Conservation (phyloP, 140 eudicot species). For the Flaveria floridana region DNA sequence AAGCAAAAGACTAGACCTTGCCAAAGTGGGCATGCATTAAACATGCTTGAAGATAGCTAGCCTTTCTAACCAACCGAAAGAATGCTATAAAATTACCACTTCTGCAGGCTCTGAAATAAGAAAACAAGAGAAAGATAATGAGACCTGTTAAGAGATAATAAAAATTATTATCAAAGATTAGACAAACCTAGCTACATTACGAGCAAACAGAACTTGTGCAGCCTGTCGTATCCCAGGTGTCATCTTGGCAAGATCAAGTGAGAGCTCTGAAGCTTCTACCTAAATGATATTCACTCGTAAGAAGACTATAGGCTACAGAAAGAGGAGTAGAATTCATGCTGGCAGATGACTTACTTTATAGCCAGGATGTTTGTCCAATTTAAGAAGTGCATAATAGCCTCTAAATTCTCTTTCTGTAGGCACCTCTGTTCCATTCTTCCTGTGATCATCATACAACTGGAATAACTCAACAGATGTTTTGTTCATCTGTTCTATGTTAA, state of each 20-base stretch:
- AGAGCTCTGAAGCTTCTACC: constrained; percentile 99
- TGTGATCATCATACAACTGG: constrained; percentile 89
- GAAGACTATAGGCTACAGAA: constrained; percentile 10
- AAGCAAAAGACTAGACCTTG: constrained; percentile 57
- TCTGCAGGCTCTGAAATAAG: constrained; percentile 82
- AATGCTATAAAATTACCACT: constrained; percentile 83
- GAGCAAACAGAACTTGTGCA: constrained; percentile 81
- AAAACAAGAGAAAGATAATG: constrained; percentile 19
- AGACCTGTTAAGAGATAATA: background rate
- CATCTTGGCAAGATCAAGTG: constrained; percentile 98
- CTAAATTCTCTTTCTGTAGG: constrained; percentile 92
- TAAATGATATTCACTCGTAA: constrained; percentile 42
- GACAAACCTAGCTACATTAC: constrained; percentile 90
- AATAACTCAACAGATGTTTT: constrained; percentile 97
- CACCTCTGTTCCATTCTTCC: constrained; percentile 81
- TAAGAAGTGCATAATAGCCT: constrained; percentile 98
- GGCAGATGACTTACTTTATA: constrained; percentile 70
- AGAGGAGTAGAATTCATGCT: constrained; percentile 13
- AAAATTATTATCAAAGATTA: background rate
- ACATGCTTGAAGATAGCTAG: constrained; percentile 93
- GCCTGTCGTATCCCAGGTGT: constrained; percentile 86
- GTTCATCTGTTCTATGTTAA: constrained; percentile 97
- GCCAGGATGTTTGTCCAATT: constrained; percentile 96
- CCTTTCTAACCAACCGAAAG: constrained; percentile 79
- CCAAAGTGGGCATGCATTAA: constrained; percentile 98